Conservation (phyloP, 176 grass and related monocot genomes). For the bread wheat (Triticum aestivum) region DNA sequence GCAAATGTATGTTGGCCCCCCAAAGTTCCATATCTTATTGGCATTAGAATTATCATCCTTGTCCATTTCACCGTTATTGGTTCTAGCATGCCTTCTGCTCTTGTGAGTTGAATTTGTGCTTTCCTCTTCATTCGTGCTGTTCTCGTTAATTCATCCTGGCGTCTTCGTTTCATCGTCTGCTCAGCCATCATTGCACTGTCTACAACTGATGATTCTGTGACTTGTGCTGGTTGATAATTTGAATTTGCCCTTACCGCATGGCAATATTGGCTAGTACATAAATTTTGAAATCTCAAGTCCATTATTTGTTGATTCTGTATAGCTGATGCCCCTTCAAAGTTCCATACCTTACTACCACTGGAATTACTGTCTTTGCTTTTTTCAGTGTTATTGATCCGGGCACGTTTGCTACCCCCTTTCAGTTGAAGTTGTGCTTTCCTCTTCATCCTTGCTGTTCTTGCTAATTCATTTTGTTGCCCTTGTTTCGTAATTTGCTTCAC, state of each 20-base stretch:
- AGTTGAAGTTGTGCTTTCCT: not conserved
- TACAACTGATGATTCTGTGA: not conserved
- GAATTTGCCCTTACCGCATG: not conserved
- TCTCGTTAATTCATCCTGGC: not conserved
- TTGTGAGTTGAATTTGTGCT: not conserved
- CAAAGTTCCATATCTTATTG: slow-evolving; percentile 26
- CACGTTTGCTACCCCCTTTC: not conserved
- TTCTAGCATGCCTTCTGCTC: not conserved
- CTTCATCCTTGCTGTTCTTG: slow-evolving; percentile 4
- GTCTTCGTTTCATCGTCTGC: not conserved
- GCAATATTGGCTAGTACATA: not conserved
- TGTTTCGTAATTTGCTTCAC: not conserved
- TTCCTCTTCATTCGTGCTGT: not conserved
- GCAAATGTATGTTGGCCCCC: slow-evolving; percentile 19
- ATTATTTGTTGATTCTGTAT: not conserved
- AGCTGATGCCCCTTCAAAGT: too few relatives aligned
- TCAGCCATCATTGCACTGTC: not conserved
- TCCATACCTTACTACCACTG: not conserved
- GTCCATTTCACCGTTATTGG: not conserved
- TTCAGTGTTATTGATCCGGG: not conserved
- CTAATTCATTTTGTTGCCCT: not conserved
- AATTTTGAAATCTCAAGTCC: not conserved
- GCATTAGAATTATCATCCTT: not conserved
- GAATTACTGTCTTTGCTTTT: not conserved
- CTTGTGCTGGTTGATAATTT: not conserved